Base-by-base conservation (phyloP, 1,139 yeast species). In the Blastobotrys raffinosifermentans region DNA sequence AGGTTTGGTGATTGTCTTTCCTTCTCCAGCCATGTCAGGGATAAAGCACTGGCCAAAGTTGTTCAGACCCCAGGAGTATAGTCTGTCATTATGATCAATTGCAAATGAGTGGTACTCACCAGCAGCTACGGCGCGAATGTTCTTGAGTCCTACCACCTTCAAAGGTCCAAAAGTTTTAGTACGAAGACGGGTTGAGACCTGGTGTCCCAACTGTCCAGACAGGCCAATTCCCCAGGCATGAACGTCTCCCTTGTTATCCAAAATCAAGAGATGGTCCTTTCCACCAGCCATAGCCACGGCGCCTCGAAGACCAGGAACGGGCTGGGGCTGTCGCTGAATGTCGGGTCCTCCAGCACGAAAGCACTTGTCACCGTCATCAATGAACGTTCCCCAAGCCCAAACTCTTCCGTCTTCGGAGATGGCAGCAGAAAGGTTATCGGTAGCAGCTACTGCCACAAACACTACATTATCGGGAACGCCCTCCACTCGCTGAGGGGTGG, bases 81-180 rank as follows among this genome's bases (percentile, higher is more conserved):
- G 85, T 27, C 72, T 70, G 35, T 82, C 86, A 26, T 77, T 73
- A 21, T 70, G 69, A 46, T 83, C 84, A 46, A 91, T 74, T 4
- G 98, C 99, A 69, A 91, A 89, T 48, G 96, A 83, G 57, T 89
- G 97, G 64, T 82, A 91, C 55, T 91, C 97, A 38, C 99, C 99
- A 47, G 91, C 79, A 4, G 95, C 91, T 50, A 91, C 77, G 54
- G 74, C 78, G 52, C 75, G 81, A 50, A 89, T 75, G 48, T 84
- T 77, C 52, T 76, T 81, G 44, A 91, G 49, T 1, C 63, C 61
- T 18, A 58, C 53, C 9, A 60, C 48, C 36, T 48, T 48, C 33
- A 55, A 43, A 3, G 66, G 66, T 5, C 62, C 63, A 38, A 50
- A 50, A 1, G 60, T 57, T 37, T 53, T 53, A 7, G 61, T 50